Evolutionary conservation across 1,139 yeast genomes (phyloP).

Genomic region (Dujonia santamariae): DNA sequence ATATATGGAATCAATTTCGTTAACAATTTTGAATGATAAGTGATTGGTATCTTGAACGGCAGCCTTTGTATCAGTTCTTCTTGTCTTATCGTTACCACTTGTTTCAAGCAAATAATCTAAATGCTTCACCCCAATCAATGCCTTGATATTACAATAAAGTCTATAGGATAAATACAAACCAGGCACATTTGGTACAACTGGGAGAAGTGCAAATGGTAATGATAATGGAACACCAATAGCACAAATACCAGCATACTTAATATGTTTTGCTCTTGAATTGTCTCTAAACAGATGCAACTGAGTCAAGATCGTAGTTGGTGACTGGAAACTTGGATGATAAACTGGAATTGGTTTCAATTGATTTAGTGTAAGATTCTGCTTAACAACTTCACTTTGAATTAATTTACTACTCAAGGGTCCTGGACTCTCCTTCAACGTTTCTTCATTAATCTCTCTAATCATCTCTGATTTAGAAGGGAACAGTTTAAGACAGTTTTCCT

Average conservation of each 20-base stretch:
- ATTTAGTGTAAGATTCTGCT: no score
- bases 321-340: conserved; percentile 39
- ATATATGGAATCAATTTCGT: conserved; percentile 20
- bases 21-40: conserved; percentile 19
- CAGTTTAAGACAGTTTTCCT: conserved; percentile 49
- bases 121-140: conserved; percentile 72
- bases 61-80: conserved; percentile 14
- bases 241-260: conserved; percentile 40
- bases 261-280: conserved; percentile 26
- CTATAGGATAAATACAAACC: conserved; percentile 85
- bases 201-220: conserved; percentile 75
- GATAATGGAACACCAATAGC: conserved; percentile 71
- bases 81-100: conserved; percentile 13
- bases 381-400: no score
- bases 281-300: conserved; percentile 30
- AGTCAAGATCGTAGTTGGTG: conserved; percentile 25
- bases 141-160: conserved; percentile 80
- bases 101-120: conserved; percentile 46
- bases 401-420: no score
- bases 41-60: conserved; percentile 21
- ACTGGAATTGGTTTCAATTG: conserved; percentile 42
- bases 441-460: conserved; percentile 43
- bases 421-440: conserved; percentile 16
- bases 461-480: conserved; percentile 49
- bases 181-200: conserved; percentile 93